phyloP scores from a whole-genome alignment of 331 rosid species.

The Phaseolus coccineus region DNA sequence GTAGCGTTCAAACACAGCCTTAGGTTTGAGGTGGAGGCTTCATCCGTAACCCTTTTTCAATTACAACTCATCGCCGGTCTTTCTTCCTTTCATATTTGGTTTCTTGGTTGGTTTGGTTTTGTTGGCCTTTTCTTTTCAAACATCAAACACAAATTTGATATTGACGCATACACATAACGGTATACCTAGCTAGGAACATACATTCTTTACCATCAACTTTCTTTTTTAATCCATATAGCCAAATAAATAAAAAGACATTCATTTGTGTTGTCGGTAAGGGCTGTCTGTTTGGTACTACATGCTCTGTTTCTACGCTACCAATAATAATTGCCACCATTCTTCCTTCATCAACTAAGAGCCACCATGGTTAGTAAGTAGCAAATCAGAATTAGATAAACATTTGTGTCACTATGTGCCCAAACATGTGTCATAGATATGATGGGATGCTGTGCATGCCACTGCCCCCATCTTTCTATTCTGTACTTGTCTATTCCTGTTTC shows the following conservation, averaged over 20 bases:
- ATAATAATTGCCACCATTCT: constrained; percentile 3
- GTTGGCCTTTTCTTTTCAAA: constrained; percentile 28
- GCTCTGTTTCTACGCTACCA: constrained; percentile 19
- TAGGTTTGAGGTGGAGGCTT: constrained; percentile 4
- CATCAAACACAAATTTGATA: not conserved
- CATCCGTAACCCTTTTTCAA: not conserved
- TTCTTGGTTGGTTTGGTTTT: not conserved
- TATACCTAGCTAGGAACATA: constrained; percentile 35
- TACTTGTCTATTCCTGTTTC: not conserved
- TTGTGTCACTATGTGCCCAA: not conserved
- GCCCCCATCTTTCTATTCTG: not conserved
- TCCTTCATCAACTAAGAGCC: not conserved
- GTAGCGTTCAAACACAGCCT: constrained; percentile 46
- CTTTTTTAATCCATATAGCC: constrained; percentile 13
- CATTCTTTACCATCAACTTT: constrained; percentile 42
- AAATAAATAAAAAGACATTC: constrained; percentile 34
- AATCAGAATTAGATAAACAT: constrained; percentile 8
- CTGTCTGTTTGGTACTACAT: constrained; percentile 39
- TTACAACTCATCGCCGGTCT: no score
- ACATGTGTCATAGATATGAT: not conserved
- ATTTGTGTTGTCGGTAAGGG: constrained; percentile 42
- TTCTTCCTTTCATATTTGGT: not conserved
- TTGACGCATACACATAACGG: constrained; percentile 29
- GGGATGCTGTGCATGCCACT: not conserved
- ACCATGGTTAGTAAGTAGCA: not conserved